Evolutionary conservation across 352 stramenopile genomes (phyloP), one percentile per base, ranked within the genome.

Genomic region (Discostella stelligera): DNA sequence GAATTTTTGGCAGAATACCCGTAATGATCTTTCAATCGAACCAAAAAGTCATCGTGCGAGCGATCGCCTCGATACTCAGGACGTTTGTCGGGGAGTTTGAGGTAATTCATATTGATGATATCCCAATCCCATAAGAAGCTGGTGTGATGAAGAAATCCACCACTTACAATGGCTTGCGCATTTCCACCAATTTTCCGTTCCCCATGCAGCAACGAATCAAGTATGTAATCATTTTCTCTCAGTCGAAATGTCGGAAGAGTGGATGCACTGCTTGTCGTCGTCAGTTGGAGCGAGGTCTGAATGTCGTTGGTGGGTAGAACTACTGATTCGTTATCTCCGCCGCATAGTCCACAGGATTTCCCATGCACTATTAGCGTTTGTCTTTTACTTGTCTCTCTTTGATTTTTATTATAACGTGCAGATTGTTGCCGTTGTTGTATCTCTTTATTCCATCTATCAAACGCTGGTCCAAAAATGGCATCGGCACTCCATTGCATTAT

Each of bases 51-150:
- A 39, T 91, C 84, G 83, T 98, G 96, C 20, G 89, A 89, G 48
- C 96, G 90, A 80, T 98, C 89, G 8, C 90, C 83, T 65, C 96
- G 94, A 82, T 99, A 99, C 23, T 93, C 89, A 0, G 97, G 97
- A 85, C 97, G 93, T 58, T 97, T 98, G 52, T 93, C 86, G 2
- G 97, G 97, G 50, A 98, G 92, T 2, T 90, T 96, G 9, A 99
- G 88, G 63, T 98, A 98, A 68, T 94, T 84, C 96, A 99, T 99
- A 76, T 98, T 97, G 1, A 73, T 78, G 9, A 93, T 79, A 60
- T 97, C 83, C 72, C 96, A 98, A 80, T 98, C 95, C 95, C 95
- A 98, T 13, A 99, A 79, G 83, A 99, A 98, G 61, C 94, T 98
- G 20, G 97, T 98, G 85, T 99, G 97, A 80, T 99, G 97, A 21